phyloP scores from a whole-genome alignment of 805 yeast species.

The Metschnikowia arizonensis region DNA sequence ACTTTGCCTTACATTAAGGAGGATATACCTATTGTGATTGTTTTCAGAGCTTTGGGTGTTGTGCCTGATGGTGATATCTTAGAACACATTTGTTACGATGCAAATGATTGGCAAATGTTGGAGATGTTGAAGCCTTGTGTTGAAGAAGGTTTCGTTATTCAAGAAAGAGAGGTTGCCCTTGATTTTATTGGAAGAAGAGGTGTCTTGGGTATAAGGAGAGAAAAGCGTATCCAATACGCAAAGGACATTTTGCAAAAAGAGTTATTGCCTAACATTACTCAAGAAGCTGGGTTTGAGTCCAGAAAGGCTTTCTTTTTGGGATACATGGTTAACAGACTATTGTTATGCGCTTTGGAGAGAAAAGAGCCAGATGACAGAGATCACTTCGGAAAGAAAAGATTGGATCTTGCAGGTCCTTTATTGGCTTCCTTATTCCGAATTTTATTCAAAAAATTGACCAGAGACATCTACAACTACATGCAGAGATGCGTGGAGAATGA shows the following conservation, averaged over 20 bases:
- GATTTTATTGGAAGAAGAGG: constrained; percentile 98
- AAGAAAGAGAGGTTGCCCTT: constrained; percentile 95
- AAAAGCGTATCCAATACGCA: constrained; percentile 97
- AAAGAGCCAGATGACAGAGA: constrained; percentile 99
- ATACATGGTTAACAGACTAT: constrained; percentile 93
- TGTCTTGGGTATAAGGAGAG: constrained; percentile 92
- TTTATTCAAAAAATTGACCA: constrained; percentile 89
- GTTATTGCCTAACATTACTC: constrained; percentile 94
- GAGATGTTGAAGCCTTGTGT: constrained; percentile 99
- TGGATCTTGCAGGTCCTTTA: constrained; percentile 97
- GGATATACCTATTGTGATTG: constrained; percentile 95
- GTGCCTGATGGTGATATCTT: constrained; percentile 98
- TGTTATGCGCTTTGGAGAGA: constrained; percentile 93
- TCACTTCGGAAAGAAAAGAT: constrained; percentile 97
- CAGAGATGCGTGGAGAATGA: constrained; percentile 98
- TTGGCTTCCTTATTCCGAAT: constrained; percentile 93
- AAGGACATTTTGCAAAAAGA: constrained; percentile 95
- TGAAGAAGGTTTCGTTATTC: constrained; percentile 97
- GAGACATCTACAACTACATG: constrained; percentile 96
- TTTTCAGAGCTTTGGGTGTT: constrained; percentile 95
- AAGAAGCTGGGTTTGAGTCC: constrained; percentile 93
- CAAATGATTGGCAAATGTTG: constrained; percentile 98
- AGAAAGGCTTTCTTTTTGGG: constrained; percentile 97
- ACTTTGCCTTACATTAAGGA: constrained; percentile 94
- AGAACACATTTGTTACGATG: constrained; percentile 97